Evolutionary conservation across 495 filamentous ascomycete genomes (phyloP).

Genomic region (Rhypophila decipiens): DNA sequence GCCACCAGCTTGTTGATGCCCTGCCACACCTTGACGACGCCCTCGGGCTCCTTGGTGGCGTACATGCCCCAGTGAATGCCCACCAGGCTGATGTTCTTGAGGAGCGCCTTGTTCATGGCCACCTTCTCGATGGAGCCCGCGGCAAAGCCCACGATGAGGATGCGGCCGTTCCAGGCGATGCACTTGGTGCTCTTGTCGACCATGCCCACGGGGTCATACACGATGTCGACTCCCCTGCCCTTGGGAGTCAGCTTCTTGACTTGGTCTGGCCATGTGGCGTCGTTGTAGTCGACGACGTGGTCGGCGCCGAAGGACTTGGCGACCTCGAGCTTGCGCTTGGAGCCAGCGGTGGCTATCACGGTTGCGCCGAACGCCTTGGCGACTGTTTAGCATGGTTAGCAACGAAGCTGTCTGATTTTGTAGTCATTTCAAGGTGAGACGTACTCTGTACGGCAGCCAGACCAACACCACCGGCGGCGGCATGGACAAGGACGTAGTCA

Average conservation of each 20-base stretch:
- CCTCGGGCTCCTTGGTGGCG: constrained; percentile 62
- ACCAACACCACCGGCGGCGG: constrained; percentile 87
- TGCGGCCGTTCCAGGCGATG: constrained; percentile 80
- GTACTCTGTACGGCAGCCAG: constrained; percentile 76
- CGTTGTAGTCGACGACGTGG: constrained; percentile 68
- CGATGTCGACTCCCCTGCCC: constrained; percentile 74
- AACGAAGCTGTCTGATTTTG: neutral
- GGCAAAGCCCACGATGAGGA: constrained; percentile 87
- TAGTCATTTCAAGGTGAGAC: neutral
- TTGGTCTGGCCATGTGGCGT: constrained; percentile 64
- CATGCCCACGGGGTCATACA: constrained; percentile 85
- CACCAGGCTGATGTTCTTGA: constrained; percentile 90
- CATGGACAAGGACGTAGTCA: constrained; percentile 87
- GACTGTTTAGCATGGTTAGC: constrained; percentile 30
- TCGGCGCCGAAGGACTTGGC: constrained; percentile 79
- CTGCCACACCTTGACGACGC: constrained; percentile 67
- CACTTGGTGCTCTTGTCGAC: constrained; percentile 81
- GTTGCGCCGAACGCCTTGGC: constrained; percentile 86
- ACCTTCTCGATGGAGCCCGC: constrained; percentile 87
- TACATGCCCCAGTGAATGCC: constrained; percentile 92
- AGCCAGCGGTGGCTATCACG: constrained; percentile 84
- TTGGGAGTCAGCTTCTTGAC: constrained; percentile 71
- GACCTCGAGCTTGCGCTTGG: constrained; percentile 67
- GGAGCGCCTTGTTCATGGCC: constrained; percentile 79
- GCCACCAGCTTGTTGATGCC: constrained; percentile 72